phyloP scores from a whole-genome alignment of 2,329 filamentous ascomycete genomes.

The Colletotrichum musae region DNA sequence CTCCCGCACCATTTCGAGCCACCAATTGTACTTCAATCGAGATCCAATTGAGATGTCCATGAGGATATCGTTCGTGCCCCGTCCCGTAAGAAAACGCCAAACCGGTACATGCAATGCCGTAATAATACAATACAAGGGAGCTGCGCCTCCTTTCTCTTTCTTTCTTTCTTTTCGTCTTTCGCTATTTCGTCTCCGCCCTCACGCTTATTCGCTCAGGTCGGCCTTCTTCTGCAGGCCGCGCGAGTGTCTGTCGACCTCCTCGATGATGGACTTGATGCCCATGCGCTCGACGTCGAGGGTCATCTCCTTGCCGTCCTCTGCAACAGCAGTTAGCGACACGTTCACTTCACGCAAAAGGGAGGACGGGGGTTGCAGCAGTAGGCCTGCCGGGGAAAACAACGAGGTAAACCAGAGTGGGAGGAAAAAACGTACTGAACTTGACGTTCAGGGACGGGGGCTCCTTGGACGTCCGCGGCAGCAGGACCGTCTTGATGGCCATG shows the following conservation, averaged over 20 bases:
- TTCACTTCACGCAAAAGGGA: too few species aligned
- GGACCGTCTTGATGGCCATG: slow-evolving; percentile 83
- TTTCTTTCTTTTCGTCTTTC: too few species aligned
- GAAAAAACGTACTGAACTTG: slow-evolving; percentile 82
- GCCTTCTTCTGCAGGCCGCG: slow-evolving; percentile 85
- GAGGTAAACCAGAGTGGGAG: too few species aligned
- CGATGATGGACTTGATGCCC: slow-evolving; percentile 87
- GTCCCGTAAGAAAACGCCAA: slow-evolving; percentile 37
- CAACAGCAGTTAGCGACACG: neutral
- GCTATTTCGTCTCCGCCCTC: too few species aligned
- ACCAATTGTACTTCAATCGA: slow-evolving; percentile 24
- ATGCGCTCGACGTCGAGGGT: slow-evolving; percentile 84
- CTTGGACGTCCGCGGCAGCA: slow-evolving; percentile 79
- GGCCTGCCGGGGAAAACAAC: too few species aligned
- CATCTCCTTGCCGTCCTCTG: slow-evolving; percentile 95
- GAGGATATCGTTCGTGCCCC: slow-evolving; percentile 28
- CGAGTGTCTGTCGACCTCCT: slow-evolving; percentile 93
- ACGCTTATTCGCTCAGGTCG: slow-evolving; percentile 72
- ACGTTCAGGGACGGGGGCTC: slow-evolving; percentile 79
- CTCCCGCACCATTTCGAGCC: slow-evolving; percentile 13
- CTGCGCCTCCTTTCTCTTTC: neutral
- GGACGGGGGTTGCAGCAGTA: too few species aligned
- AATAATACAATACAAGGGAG: slow-evolving; percentile 29
- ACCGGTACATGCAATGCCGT: slow-evolving; percentile 33
- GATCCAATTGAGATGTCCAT: slow-evolving; percentile 28